Percentiles rank a stretch among this genome's conserved stretches.
phyloP scores from a whole-genome alignment of 805 yeast genomes.

The Pichia gijzeniarum region DNA sequence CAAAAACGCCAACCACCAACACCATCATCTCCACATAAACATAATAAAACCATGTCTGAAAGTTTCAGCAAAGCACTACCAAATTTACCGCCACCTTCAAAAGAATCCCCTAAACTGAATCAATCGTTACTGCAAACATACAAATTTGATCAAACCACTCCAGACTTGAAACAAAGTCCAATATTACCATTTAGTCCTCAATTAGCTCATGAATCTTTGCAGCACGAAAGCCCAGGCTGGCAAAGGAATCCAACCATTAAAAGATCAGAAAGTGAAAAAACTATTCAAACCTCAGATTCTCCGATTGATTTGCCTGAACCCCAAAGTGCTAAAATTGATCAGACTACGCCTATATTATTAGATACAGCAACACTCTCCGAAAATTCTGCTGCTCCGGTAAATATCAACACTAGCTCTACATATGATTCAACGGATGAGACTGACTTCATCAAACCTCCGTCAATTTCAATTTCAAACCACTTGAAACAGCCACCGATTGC shows the following conservation, averaged over 20 bases:
- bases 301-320: constrained; percentile 10
- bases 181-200: constrained; percentile 7
- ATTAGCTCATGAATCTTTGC: background rate
- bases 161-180: constrained; percentile 9
- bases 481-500: background rate
- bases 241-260: constrained; percentile 4
- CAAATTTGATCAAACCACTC: constrained; percentile 17
- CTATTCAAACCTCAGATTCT: constrained; percentile 5
- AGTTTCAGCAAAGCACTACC: constrained; percentile 6
- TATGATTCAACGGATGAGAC: constrained; percentile 4
- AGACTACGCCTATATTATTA: constrained; percentile 5
- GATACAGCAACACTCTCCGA: background rate
- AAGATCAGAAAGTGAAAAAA: constrained; percentile 6
- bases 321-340: constrained; percentile 12
- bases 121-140: constrained; percentile 18
- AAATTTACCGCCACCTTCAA: constrained; percentile 6
- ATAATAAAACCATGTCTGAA: constrained; percentile 8
- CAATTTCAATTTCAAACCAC: background rate
- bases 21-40: constrained; percentile 11
- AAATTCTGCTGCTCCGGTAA: background rate
- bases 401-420: constrained; percentile 4
- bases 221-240: constrained; percentile 5
- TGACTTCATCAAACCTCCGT: constrained; percentile 3
- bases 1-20: background rate
- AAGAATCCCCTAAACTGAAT: background rate